Base-by-base conservation (phyloP, 2,329 filamentous ascomycete species). In the Herpomyces periplanetae region DNA sequence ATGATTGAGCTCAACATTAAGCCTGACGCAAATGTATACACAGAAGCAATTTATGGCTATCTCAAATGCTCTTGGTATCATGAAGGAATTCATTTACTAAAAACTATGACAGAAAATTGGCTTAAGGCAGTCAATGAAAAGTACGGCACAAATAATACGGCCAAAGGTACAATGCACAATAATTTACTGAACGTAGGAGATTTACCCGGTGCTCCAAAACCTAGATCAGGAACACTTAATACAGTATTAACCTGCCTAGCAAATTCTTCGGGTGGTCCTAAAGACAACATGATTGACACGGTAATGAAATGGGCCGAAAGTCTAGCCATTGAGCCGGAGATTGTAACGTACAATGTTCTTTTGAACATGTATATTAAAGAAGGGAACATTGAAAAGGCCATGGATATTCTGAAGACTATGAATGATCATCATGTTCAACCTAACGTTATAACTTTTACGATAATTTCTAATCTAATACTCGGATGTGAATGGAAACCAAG, bases 401-500 rank as follows among this genome's bases (percentile, higher is more conserved):
- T 44, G 16, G 33, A 33, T 2, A 30, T 68, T 6, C 40, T 69
- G 2, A 29, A 38, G 3, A 37, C 45, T 20, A 71, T 71, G 63
- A 38, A 46, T 15, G 25, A 32, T 2, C 36, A 44, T 8, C 43
- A 44, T 2, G 34, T 68, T 11, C 27, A 43, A 12, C 49, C 58
- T 1, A 54, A 71, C 32, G 42, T 46, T n/a, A 49, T 48, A 4
- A 80, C 68, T 1, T 66, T 65, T 34, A 64, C 56, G 10, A 53
- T 68, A 24, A 44, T 80, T 22, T 42, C 80, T 4, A 54, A 62
- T 16, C 49, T 39, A 9, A 30, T 47, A 8, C 45, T 50, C 28
- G 48, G 29, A 35, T 51, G 24, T 16, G 30, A 37, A 14, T 19
- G 27, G 11, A 30, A 43, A 18, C 32, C 40, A 2, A 34, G 42